phyloP scores from a whole-genome alignment of 2,329 filamentous ascomycete species.

The Drechslerella dactyloides region DNA sequence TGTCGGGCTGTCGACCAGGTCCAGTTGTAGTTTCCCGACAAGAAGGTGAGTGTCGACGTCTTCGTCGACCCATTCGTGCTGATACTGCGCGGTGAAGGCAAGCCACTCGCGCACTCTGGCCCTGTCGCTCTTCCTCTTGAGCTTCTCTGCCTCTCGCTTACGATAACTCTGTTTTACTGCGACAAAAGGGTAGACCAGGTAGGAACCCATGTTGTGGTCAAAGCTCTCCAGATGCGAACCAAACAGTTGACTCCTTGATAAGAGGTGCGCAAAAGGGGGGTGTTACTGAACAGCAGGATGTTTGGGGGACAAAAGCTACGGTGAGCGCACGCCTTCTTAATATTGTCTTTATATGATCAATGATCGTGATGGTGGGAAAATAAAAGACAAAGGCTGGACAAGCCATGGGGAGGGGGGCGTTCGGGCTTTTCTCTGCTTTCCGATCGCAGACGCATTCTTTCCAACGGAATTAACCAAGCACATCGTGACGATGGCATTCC shows the following conservation, averaged over 20 bases:
- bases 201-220: constrained; percentile 26
- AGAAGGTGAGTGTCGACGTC: constrained; percentile 33
- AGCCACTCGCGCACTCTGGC: constrained; percentile 43
- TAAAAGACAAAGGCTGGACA: not conserved
- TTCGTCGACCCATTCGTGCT: constrained; percentile 44
- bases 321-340: constrained; percentile 1
- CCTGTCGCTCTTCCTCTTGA: constrained; percentile 40
- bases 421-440: not conserved
- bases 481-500: constrained; percentile 9
- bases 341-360: constrained; percentile 2
- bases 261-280: not conserved
- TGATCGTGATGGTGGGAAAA: not conserved
- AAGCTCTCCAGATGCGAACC: not conserved
- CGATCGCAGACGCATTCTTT: constrained; percentile 22
- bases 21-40: constrained; percentile 17
- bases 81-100: constrained; percentile 37
- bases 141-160: constrained; percentile 33
- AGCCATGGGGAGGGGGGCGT: not conserved
- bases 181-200: constrained; percentile 31
- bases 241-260: not conserved
- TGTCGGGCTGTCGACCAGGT: constrained; percentile 22
- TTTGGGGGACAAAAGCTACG: not conserved
- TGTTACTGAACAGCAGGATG: not conserved
- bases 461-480: constrained; percentile 7
- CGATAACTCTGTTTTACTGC: constrained; percentile 37